Conservation (phyloP, 140 eudicot genomes). For the Anethum foeniculum region DNA sequence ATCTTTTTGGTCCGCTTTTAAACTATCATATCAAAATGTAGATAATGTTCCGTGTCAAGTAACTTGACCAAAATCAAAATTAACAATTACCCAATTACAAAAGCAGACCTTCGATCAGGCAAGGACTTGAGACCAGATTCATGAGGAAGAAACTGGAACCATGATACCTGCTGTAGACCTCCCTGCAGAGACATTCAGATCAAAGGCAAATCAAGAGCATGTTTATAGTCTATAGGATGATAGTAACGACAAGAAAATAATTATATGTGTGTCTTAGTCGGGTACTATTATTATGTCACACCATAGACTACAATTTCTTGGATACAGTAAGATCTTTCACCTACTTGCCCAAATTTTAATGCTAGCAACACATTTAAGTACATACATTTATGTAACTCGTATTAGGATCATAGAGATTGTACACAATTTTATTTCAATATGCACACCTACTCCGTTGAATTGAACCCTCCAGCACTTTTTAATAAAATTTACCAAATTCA, state of each 20-base stretch:
- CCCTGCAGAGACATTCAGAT: slow-evolving; percentile 48
- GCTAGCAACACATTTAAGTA: too few relatives aligned
- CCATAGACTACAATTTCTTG: background rate
- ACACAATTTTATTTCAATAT: too few relatives aligned
- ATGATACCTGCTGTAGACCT: slow-evolving; percentile 89
- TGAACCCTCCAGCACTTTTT: too few relatives aligned
- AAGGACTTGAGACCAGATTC: slow-evolving; percentile 52
- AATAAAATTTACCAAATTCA: too few relatives aligned
- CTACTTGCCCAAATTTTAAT: background rate
- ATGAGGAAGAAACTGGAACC: slow-evolving; percentile 93
- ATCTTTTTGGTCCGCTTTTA: slow-evolving; percentile 54
- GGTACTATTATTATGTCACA: background rate
- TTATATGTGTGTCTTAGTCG: background rate
- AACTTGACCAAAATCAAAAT: background rate
- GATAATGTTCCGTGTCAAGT: slow-evolving; percentile 3
- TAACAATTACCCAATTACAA: background rate
- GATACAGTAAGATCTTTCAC: background rate
- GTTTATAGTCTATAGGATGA: background rate
- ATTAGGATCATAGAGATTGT: too few relatives aligned
- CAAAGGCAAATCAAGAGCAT: background rate
- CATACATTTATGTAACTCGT: too few relatives aligned
- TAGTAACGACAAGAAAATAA: background rate
- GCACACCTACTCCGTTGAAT: too few relatives aligned
- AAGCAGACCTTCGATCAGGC: slow-evolving; percentile 70
- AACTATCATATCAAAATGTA: slow-evolving; percentile 38